Conservation (phyloP, 2,329 filamentous ascomycete species). For the Tolypocladium amazonense region DNA sequence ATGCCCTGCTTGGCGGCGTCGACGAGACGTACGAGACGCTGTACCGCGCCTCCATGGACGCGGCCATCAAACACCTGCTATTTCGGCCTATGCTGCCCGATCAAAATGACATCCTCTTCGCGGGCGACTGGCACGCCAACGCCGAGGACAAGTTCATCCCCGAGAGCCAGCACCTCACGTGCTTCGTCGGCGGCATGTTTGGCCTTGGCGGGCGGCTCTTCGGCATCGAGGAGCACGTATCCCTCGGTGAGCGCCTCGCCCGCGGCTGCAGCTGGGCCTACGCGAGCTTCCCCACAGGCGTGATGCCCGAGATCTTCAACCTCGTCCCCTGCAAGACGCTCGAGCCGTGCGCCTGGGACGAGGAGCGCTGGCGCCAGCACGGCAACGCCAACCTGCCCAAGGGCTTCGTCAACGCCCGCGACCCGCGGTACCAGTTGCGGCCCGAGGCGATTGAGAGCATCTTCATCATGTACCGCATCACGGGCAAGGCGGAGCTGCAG, state of each 20-base stretch:
- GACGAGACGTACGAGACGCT: constrained; percentile 51
- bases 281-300: constrained; percentile 37
- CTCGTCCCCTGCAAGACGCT: constrained; percentile 32
- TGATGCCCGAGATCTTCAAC: constrained; percentile 48
- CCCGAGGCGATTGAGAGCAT: constrained; percentile 71
- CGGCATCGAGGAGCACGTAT: constrained; percentile 33
- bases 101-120: constrained; percentile 47
- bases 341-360: constrained; percentile 20
- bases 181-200: constrained; percentile 61
- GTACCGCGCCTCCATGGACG: constrained; percentile 54
- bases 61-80: constrained; percentile 51
- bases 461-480: constrained; percentile 61
- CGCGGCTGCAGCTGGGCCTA: constrained; percentile 50
- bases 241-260: constrained; percentile 36
- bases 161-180: constrained; percentile 30
- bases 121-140: constrained; percentile 17
- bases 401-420: constrained; percentile 51
- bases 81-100: constrained; percentile 58
- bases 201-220: constrained; percentile 54
- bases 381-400: constrained; percentile 23
- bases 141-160: constrained; percentile 13
- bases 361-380: constrained; percentile 14
- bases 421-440: constrained; percentile 37
- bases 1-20: constrained; percentile 54
- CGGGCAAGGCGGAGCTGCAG: constrained; percentile 33